Evolutionary conservation across 345 rosid species (phyloP), one percentile per base, ranked within the genome.

Genomic region (Bruguiera gymnorhiza): DNA sequence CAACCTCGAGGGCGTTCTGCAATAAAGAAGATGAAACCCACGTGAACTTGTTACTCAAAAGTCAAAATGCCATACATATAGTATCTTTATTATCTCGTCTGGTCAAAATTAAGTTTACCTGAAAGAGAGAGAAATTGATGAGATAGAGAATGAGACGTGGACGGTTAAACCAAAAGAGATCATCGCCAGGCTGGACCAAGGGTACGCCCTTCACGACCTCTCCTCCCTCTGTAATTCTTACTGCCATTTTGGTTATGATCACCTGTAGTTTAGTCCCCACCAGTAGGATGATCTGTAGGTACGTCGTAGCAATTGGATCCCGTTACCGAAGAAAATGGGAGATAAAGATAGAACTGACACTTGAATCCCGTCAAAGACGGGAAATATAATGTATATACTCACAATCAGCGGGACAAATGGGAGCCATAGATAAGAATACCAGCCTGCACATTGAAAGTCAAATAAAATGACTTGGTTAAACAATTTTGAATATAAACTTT

Each of bases 381-480:
- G 50, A 43, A 43, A 43, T 43, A 13, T 43, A 3, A 11, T 43
- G 18, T 11, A 11, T 5, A 46, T 36, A 62, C 83, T 80, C 68
- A 80, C 83, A 23, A 77, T 64, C 37, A 80, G 56, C 3, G 83
- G 83, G 65, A 80, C 31, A 37, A 80, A 76, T 13, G 83, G 83
- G 7, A 80, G 71, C 83, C 83, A 80, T 55, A 77, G 73, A 57
- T 76, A 73, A 26, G 81, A 71, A 37, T 70, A 74, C 70, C 68
- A 64, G 37, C 83, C 83, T 80, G 78, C 62, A 30, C 37, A 46
- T 20, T 19, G 18, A 43, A 8, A 43, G 26, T 15, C 27, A 29
- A 52, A 48, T 24, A 3, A 10, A 59, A 18, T 13, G 37, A 18
- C 20, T 18, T 46, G 8, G 51, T 24, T 52, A 29, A 46, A n/a